Evolutionary conservation across 2,329 filamentous ascomycete species (phyloP), one percentile per base, ranked within the genome.

Genomic region (Penicillium digitatum): DNA sequence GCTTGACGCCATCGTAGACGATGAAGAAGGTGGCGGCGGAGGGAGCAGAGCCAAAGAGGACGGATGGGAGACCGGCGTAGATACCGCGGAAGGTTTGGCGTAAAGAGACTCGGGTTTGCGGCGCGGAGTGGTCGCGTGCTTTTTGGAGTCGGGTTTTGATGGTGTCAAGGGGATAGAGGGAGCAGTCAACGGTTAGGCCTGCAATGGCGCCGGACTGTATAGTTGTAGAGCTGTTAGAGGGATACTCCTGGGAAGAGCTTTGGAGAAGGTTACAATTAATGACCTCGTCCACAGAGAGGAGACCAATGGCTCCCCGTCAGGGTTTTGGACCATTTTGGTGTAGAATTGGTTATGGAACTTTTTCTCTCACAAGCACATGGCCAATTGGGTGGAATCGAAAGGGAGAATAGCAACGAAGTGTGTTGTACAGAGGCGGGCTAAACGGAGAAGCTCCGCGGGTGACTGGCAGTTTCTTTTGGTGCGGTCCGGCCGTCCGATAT

Each of bases 11-110:
- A 76, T 96, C 92, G 79, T 96, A 96, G 49, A 90, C 94, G 71
- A 90, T 88, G 82, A 99, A 99, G 84, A 99, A 99, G 69, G 96
- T 89, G 40, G 94, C 93, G 1, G 95, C 94, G 53, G 91, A 90
- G 0, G 94, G 94, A 0, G 94, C 93, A 44, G 90, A 95, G 29
- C 95, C 94, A 55, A 96, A 87, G 48, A 97, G 80, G 0, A 92
- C 91, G 55, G 86, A 90, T 46, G 93, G 94, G 16, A 99, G 85
- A 70, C 94, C 94, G 43, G 89, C 87, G 79, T 99, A 99, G 66
- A 97, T 90, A 58, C 93, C 92, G 47, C 82, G 82, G 81, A 97
- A 92, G 68, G 93, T 93, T 70, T 94, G 93, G 3, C 87, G 86
- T 53, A 88, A 81, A 69, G 90, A 85, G 79, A 96, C 92, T 69